Base-by-base conservation (phyloP, 257 asterid species). In the Thymus mandschuricus region DNA sequence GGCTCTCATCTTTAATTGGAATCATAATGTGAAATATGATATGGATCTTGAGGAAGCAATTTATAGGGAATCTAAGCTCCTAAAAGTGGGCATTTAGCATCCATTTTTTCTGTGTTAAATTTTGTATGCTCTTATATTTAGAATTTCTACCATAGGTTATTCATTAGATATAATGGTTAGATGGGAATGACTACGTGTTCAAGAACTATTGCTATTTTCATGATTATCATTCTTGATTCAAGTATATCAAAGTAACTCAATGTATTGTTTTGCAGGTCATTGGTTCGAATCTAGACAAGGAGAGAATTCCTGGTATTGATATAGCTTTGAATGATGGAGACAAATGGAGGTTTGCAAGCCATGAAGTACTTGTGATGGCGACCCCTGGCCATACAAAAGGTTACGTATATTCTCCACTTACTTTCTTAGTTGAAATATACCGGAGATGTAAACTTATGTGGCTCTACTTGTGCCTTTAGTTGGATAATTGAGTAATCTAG, bases 301-400 rank as follows among this genome's bases (percentile, higher is more conserved):
- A 89, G 66, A 91, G 91, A 73, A 94, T 94, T 81, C 99, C 99
- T 74, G 99, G 99, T 61, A 86, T 94, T 76, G 99, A 94, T 85
- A 91, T 94, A 62, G 85, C 80, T 55, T 73, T 94, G 73, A 83
- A 81, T 69, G 97, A 91, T 79, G 97, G 97, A 33, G 99, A 91
- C 75, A 87, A 89, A 70, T 94, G 99, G 99, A 89, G 83, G 99
- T 91, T 94, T 83, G 99, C 99, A 67, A 82, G 98, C 76, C 99
- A 94, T 77, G 97, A 91, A 82, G 99, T 91, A 81, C 80, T 79
- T 75, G 87, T 92, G 75, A 79, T 88, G 86, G 89, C 69, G 34
- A 94, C 99, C 77, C 98, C 99, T 35, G 99, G 99, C 60, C 97
- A 94, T 70, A 94, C 99, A 52, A 82, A 79, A 91, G 99, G 99